These are phyloP conservation scores for Eragrostis curvula DNA, from an alignment of 176 grass and related monocot species.

Conservation along the genomic window DNA sequence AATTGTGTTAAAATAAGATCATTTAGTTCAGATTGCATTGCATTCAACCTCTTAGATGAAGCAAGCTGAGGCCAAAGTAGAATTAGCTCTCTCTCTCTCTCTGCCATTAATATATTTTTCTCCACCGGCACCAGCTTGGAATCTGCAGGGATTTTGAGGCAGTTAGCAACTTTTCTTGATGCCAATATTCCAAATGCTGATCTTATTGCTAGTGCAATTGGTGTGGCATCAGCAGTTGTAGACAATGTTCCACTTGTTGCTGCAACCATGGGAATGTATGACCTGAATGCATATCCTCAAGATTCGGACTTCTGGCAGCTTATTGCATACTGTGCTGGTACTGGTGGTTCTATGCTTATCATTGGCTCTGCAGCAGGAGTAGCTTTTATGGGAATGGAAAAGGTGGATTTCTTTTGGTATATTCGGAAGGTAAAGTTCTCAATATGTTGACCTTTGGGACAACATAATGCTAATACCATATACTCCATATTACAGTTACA, in stretches of 20 bases:
- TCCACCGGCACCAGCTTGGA: slow-evolving; percentile 71
- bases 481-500: slow-evolving; percentile 6
- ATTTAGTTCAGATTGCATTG: background rate
- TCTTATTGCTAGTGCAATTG: slow-evolving; percentile 88
- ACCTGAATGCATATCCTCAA: slow-evolving; percentile 83
- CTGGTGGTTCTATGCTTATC: slow-evolving; percentile 95
- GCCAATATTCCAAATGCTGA: slow-evolving; percentile 74
- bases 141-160: slow-evolving; percentile 88
- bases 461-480: background rate
- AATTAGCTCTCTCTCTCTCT: background rate
- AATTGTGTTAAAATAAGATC: background rate
- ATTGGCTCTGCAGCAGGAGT: slow-evolving; percentile 97
- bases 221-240: slow-evolving; percentile 86
- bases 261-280: slow-evolving; percentile 98
- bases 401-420: slow-evolving; percentile 99
- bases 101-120: slow-evolving; percentile 36
- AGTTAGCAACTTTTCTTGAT: slow-evolving; percentile 94
- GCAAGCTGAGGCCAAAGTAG: background rate
- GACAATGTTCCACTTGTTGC: slow-evolving; percentile 98
- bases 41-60: background rate
- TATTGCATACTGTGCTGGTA: slow-evolving; percentile 93
- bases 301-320: slow-evolving; percentile 98
- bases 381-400: slow-evolving; percentile 99
- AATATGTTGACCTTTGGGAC: background rate
- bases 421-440: slow-evolving; percentile 77